phyloP scores from a whole-genome alignment of 306 rosid genomes.

The Quercus agrifolia region DNA sequence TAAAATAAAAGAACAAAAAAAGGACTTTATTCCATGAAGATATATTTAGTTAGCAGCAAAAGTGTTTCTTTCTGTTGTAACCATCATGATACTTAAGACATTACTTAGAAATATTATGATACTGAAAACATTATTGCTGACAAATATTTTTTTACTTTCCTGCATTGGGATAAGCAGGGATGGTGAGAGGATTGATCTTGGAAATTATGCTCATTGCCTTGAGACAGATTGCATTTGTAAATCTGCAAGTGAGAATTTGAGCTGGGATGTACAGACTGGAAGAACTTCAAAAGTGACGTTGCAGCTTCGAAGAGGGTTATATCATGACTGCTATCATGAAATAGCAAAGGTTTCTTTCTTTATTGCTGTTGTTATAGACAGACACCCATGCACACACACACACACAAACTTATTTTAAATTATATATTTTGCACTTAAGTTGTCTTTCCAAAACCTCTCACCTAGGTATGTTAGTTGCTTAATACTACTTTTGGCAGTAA shows the following conservation, averaged over 20 bases:
- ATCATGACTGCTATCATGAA: conserved; percentile 74
- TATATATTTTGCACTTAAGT: not conserved
- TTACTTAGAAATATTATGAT: not conserved
- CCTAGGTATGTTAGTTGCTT: not conserved
- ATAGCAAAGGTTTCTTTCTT: conserved; percentile 48
- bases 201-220: conserved; percentile 52
- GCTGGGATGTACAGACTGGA: conserved; percentile 14
- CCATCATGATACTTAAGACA: not conserved
- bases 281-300: conserved; percentile 45
- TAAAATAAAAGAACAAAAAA: no score
- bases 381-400: not conserved
- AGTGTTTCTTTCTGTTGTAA: not conserved
- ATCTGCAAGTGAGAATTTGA: conserved; percentile 36
- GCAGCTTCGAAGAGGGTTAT: conserved; percentile 68
- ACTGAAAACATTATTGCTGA: not conserved
- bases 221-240: conserved; percentile 62
- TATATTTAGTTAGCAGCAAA: not conserved
- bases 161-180: conserved; percentile 55
- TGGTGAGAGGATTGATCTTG: conserved; percentile 57
- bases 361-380: not conserved
- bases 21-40: not conserved
- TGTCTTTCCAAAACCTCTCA: not conserved
- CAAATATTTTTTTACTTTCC: not conserved
- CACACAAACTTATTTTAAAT: not conserved
- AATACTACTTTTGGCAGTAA: not conserved